phyloP scores from a whole-genome alignment of 148 eudicot species.

The Chenopodium quinoa region DNA sequence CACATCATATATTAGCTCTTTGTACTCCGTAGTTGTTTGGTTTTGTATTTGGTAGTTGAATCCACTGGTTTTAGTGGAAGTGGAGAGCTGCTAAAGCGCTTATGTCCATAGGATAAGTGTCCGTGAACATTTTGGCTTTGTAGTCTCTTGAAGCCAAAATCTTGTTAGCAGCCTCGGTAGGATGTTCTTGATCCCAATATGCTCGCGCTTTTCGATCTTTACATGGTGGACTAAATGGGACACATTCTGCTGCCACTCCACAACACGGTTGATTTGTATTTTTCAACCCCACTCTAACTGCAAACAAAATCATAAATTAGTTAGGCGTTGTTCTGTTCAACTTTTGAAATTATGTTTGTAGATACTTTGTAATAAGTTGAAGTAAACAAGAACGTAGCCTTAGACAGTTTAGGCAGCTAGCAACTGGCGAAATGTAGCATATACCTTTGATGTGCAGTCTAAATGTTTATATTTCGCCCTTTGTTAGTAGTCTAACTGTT shows the following conservation, averaged over 20 bases:
- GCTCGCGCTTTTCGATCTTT: constrained; percentile 7
- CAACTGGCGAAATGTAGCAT: no score
- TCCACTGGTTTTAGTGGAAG: neutral
- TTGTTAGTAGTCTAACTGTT: no score
- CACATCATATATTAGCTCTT: neutral
- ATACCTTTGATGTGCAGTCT: no score
- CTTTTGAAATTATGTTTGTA: no score
- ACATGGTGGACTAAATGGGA: constrained; percentile 32
- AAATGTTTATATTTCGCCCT: no score
- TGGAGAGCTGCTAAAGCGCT: constrained; percentile 16
- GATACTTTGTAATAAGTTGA: no score
- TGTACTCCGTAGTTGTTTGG: neutral
- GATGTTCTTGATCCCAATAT: constrained; percentile 38
- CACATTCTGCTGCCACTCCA: constrained; percentile 19
- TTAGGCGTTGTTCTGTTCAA: neutral
- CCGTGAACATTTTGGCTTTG: constrained; percentile 4
- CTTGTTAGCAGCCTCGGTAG: constrained; percentile 39
- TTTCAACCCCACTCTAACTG: constrained; percentile 22
- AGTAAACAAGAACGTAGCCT: no score
- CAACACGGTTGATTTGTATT: constrained; percentile 36
- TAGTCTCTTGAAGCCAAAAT: constrained; percentile 33
- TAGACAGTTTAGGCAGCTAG: no score
- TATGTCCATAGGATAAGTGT: constrained; percentile 39
- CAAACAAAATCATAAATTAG: neutral
- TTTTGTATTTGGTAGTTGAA: neutral